Evolutionary conservation across 495 filamentous ascomycete species (phyloP).

Genomic region (Apiosordaria backusii): DNA sequence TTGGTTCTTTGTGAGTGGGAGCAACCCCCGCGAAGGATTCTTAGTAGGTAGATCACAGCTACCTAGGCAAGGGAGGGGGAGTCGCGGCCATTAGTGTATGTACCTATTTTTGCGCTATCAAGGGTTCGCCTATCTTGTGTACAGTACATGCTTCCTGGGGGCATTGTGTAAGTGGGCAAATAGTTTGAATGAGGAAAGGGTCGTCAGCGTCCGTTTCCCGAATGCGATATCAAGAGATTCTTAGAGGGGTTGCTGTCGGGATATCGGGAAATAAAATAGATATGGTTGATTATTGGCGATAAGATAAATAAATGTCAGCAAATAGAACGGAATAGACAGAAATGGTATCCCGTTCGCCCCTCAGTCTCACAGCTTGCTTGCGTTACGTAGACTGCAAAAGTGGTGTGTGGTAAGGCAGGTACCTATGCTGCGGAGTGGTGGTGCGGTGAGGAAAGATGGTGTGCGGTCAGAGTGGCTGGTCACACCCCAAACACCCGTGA

Average conservation of each 20-base stretch:
- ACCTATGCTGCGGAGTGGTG: too few relatives aligned
- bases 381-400: too few relatives aligned
- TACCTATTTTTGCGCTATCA: not conserved
- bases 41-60: too few relatives aligned
- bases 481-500: conserved; percentile 2
- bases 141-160: not conserved
- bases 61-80: not conserved
- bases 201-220: not conserved
- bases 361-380: not conserved
- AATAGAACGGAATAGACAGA: not conserved
- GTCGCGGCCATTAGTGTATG: not conserved
- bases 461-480: not conserved
- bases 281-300: not conserved
- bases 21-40: not conserved
- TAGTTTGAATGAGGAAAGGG: not conserved
- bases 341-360: not conserved
- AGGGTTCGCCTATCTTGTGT: not conserved
- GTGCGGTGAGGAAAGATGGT: not conserved
- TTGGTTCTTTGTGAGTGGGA: not conserved
- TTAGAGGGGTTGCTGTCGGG: too few relatives aligned
- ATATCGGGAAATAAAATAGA: too few relatives aligned
- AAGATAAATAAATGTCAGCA: not conserved
- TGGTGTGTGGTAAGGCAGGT: too few relatives aligned
- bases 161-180: not conserved
- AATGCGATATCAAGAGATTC: not conserved